phyloP scores from a whole-genome alignment of 441 rosid genomes.

The Populus trichocarpa region DNA sequence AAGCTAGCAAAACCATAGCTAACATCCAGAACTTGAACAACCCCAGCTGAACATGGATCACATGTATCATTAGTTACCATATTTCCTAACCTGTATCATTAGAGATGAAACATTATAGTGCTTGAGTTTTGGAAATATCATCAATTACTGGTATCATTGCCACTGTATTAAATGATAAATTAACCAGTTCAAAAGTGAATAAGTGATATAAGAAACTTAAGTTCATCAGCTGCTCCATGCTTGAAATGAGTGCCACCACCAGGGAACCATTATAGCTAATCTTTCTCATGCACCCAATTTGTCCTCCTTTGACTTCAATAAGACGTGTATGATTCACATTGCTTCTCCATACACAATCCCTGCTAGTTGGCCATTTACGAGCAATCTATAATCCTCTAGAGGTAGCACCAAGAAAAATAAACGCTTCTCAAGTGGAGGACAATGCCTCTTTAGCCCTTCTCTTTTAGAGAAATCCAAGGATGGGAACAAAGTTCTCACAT shows the following conservation, averaged over 20 bases:
- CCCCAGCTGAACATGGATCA: slow-evolving; percentile 82
- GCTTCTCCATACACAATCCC: slow-evolving; percentile 41
- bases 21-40: slow-evolving; percentile 87
- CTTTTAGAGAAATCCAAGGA: slow-evolving; percentile 56
- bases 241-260: slow-evolving; percentile 99
- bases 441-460: slow-evolving; percentile 89
- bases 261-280: slow-evolving; percentile 88
- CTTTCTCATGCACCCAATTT: slow-evolving; percentile 89
- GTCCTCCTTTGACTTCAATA: slow-evolving; percentile 89
- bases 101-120: neutral
- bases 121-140: neutral
- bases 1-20: slow-evolving; percentile 99
- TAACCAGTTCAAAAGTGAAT: slow-evolving; percentile 4
- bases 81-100: slow-evolving; percentile 64
- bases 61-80: slow-evolving; percentile 74
- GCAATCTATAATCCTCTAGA: slow-evolving; percentile 75
- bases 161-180: neutral
- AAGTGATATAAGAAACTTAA: neutral
- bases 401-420: slow-evolving; percentile 91
- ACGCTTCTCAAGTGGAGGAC: slow-evolving; percentile 69
- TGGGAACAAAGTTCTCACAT: slow-evolving; percentile 49
- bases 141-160: neutral
- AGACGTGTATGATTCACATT: slow-evolving; percentile 73
- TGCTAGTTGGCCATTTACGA: slow-evolving; percentile 87
- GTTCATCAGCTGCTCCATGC: slow-evolving; percentile 75